A percentile compares a stretch with the other conserved stretches of the same genome.
Conservation (phyloP, 345 rosid species). For the Turnera subulata region DNA sequence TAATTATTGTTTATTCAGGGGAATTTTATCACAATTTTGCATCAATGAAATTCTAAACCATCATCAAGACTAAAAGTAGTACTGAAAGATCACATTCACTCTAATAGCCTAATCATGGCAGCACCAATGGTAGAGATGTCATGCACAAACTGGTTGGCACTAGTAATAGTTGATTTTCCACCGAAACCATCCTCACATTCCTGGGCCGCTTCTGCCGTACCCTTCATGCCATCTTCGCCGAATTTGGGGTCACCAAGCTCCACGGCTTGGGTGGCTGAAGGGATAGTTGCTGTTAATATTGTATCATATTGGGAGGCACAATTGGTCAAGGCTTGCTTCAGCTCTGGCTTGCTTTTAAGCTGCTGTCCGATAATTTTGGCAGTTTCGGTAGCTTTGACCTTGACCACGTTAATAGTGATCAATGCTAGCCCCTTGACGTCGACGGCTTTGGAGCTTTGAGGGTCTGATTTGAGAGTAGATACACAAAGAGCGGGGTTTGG, state of each 20-base stretch:
- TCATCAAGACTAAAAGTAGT: no score
- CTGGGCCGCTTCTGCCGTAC: background rate
- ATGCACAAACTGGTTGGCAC: background rate
- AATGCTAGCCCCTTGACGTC: background rate
- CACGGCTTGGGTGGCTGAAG: background rate
- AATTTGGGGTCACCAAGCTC: background rate
- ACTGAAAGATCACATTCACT: no score
- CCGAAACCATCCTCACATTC: background rate
- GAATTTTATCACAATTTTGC: no score
- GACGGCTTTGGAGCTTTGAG: background rate
- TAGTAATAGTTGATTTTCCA: constrained; percentile 1
- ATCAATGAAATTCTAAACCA: no score
- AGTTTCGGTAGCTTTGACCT: background rate
- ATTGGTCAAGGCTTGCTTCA: background rate
- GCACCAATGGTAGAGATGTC: background rate
- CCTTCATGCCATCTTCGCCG: background rate
- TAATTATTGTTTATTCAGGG: no score
- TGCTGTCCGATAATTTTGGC: background rate
- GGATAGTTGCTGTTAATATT: background rate
- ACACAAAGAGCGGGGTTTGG: background rate
- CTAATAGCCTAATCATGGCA: background rate
- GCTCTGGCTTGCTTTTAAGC: background rate
- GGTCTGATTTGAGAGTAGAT: background rate
- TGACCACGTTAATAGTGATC: background rate
- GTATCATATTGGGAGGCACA: background rate